Conservation (phyloP, 148 eudicot genomes). For the Chenopodium formosanum region DNA sequence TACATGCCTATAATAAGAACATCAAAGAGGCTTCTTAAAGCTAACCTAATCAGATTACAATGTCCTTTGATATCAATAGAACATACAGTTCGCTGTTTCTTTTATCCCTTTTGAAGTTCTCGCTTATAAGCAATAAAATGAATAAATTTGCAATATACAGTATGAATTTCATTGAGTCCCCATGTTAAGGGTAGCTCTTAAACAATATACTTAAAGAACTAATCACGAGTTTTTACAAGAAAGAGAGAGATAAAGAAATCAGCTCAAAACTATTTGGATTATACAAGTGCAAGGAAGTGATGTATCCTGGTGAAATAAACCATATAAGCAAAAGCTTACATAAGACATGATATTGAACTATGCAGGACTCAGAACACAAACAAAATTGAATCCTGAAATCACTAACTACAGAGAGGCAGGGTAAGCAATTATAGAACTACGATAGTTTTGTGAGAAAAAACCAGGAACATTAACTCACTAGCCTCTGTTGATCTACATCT, state of each 20-base stretch:
- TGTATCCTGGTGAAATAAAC: background rate
- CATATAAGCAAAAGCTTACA: background rate
- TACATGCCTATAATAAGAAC: background rate
- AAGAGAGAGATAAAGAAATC: background rate
- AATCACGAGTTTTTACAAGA: background rate
- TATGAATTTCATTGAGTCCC: background rate
- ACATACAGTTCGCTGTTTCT: background rate
- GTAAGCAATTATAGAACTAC: background rate
- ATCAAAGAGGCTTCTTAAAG: background rate
- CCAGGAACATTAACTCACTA: slow-evolving; percentile 4
- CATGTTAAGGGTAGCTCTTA: background rate
- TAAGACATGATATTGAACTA: background rate
- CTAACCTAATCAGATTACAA: no score
- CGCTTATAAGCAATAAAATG: no score
- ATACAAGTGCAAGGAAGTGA: background rate
- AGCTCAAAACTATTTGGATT: background rate
- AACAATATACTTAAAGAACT: background rate
- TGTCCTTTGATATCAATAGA: background rate
- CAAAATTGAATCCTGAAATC: slow-evolving; percentile 28
- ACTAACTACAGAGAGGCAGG: background rate
- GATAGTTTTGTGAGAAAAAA: background rate
- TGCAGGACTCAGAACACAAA: slow-evolving; percentile 17
- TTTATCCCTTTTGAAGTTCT: background rate
- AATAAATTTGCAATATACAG: background rate
- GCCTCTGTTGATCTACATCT: slow-evolving; percentile 30